Evolutionary conservation across 768 basidiomycete species (phyloP), one percentile per base, ranked within the genome.

Genomic region (Astraeus odoratus): DNA sequence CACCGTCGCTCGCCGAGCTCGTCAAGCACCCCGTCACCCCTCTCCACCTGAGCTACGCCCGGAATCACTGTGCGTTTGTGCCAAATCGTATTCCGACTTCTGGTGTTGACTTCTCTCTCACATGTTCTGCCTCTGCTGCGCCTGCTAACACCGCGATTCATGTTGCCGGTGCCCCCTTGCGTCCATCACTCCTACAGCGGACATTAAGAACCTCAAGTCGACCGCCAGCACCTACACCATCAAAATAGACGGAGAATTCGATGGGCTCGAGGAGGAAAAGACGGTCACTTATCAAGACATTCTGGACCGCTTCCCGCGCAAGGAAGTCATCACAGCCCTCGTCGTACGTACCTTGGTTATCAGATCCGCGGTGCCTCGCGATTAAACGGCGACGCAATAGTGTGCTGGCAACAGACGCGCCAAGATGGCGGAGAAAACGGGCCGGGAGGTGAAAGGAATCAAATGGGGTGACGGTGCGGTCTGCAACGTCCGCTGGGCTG

Each of bases 401-500:
- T 83, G 81, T 49, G 81, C 81, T 6, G 81, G 81, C n/a, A 82
- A 82, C 51, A 69, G 81, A 48, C 70, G 81, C 9, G 76, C 73
- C 42, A 78, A 80, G 63, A 83, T 83, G 81, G 75, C 73, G 7
- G 62, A 67, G 6, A 70, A 75, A 31, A 80, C 77, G 45, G 66
- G 70, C 0, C 49, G 31, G 13, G 31, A 45, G 2, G 81, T 82
- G 0, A 64, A 75, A 29, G 81, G 81, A 7, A 73, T 84, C 19
- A 71, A 69, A 3, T 85, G 82, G 82, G 68, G 68, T 18, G 78
- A 81, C 46, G 84, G 80, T 16, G 81, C 80, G n/a, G 76, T 83
- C 38, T 77, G 77, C 45, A 86, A 86, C 57, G 77, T 75, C 52
- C 69, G 64, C 46, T 87, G 85, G 84, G 70, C 71, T 3, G 85